Percentiles rank a stretch among this genome's conserved stretches.
Conservation (phyloP, 305 asterid genomes). For the Plantago rigida region DNA sequence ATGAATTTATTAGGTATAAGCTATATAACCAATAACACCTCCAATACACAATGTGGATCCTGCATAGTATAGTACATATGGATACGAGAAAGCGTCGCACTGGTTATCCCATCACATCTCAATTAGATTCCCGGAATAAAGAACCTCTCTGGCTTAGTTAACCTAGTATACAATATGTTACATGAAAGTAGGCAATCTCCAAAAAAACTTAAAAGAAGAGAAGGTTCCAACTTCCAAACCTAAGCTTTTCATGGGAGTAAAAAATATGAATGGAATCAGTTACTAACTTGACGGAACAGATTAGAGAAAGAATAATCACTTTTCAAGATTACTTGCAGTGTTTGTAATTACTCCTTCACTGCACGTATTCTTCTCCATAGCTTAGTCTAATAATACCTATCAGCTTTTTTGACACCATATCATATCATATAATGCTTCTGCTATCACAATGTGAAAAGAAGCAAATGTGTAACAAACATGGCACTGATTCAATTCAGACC, state of each 20-base stretch:
- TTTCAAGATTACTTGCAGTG: constrained; percentile 1
- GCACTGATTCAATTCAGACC: neutral
- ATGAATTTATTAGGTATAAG: too few species aligned
- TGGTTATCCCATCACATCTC: too few species aligned
- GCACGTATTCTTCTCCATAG: constrained; percentile 28
- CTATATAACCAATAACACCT: too few species aligned
- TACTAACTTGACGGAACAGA: constrained; percentile 27
- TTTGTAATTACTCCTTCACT: constrained; percentile 20
- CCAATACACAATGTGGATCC: too few species aligned
- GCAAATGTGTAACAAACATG: constrained; percentile 13
- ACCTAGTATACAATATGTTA: too few species aligned
- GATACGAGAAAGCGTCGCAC: too few species aligned
- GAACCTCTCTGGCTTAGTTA: too few species aligned
- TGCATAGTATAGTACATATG: too few species aligned
- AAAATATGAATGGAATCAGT: neutral
- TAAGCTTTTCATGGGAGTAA: neutral
- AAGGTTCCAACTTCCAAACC: neutral
- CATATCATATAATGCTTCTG: neutral
- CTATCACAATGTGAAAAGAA: constrained; percentile 5
- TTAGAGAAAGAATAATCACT: constrained; percentile 34
- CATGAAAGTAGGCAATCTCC: constrained; percentile 3
- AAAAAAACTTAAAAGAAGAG: neutral
- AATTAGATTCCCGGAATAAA: too few species aligned
- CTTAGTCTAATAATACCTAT: neutral
- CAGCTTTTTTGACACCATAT: neutral